phyloP scores from a whole-genome alignment of 306 rosid species.

The Dryas alaskensis region DNA sequence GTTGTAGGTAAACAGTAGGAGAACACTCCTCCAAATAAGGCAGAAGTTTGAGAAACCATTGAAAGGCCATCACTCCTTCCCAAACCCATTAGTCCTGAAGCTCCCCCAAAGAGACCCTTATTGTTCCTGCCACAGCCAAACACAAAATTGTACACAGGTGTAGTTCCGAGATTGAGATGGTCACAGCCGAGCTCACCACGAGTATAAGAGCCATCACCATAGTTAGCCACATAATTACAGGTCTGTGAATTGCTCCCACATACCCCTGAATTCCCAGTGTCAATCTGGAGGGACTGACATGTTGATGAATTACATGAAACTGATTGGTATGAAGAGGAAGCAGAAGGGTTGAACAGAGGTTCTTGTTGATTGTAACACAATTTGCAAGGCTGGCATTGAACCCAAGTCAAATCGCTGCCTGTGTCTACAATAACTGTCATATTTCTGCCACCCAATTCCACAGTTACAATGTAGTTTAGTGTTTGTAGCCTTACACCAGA shows the following conservation, averaged over 20 bases:
- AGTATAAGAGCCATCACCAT: constrained; percentile 80
- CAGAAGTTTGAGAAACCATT: constrained; percentile 58
- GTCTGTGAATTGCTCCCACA: constrained; percentile 36
- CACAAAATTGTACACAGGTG: constrained; percentile 36
- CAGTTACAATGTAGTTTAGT: constrained; percentile 71
- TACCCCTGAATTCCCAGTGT: constrained; percentile 44
- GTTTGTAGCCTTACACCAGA: constrained; percentile 61
- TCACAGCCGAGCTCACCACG: constrained; percentile 58
- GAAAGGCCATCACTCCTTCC: constrained; percentile 65
- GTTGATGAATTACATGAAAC: constrained; percentile 56
- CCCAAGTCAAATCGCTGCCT: constrained; percentile 88
- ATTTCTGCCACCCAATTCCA: constrained; percentile 53
- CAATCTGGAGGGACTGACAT: constrained; percentile 47
- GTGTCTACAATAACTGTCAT: constrained; percentile 79
- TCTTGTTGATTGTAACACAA: constrained; percentile 70
- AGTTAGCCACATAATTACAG: constrained; percentile 55
- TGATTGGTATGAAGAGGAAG: constrained; percentile 53
- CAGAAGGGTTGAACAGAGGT: constrained; percentile 62
- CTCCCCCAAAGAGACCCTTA: constrained; percentile 76
- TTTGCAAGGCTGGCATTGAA: constrained; percentile 80
- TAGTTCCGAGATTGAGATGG: constrained; percentile 47
- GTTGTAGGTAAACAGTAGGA: constrained; percentile 80
- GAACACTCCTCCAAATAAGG: constrained; percentile 69
- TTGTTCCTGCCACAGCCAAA: constrained; percentile 86
- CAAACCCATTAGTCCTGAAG: constrained; percentile 77